These are phyloP conservation scores for Gloeopeniophorella convolvens DNA, from an alignment of 768 basidiomycete species.

Conservation along the genomic window DNA sequence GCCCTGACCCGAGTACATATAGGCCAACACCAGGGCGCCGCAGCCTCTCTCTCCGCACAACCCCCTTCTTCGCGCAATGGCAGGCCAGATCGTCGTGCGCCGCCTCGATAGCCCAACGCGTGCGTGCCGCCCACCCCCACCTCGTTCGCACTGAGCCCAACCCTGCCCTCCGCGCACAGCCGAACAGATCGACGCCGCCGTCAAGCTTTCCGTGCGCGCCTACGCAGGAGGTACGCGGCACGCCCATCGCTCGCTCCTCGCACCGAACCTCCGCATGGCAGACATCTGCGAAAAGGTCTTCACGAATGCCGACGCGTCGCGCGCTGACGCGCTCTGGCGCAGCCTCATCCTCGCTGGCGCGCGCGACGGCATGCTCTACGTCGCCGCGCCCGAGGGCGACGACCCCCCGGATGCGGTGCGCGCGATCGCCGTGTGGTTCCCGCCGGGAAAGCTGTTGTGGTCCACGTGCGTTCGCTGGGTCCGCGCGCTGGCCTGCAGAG, in stretches of 20 bases:
- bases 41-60: too few relatives aligned
- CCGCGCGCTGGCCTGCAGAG: too few relatives aligned
- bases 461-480: conserved; percentile 1
- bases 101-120: background rate
- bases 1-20: too few relatives aligned
- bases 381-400: background rate
- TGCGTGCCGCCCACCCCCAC: too few relatives aligned
- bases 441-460: background rate
- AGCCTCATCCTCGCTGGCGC: background rate
- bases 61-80: too few relatives aligned
- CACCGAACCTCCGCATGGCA: background rate
- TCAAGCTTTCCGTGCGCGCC: background rate
- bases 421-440: conserved; percentile 4
- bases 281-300: background rate
- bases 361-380: conserved; percentile 1
- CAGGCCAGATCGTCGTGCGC: too few relatives aligned
- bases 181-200: background rate
- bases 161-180: background rate
- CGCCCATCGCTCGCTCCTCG: background rate
- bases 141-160: too few relatives aligned
- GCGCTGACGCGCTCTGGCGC: background rate
- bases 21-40: too few relatives aligned
- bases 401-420: background rate
- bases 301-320: background rate
- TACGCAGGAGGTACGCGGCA: background rate